These are phyloP conservation scores for Chondrus crispus DNA, from an alignment of 23 red algal genomes.

Conservation along the genomic window DNA sequence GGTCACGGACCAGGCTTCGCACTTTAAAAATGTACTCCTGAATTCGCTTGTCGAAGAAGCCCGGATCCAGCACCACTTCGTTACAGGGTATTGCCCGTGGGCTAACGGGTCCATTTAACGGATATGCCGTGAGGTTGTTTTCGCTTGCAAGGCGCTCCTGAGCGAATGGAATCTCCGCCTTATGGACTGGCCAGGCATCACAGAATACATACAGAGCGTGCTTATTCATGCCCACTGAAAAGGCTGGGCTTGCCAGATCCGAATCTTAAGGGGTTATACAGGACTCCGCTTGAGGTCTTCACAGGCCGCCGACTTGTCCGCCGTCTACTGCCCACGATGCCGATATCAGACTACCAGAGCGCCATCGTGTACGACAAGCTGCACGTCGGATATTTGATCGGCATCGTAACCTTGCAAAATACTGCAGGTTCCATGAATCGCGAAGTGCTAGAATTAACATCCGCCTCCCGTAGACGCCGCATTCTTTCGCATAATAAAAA, in stretches of 20 bases:
- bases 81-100: constrained; percentile 25
- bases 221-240: not conserved
- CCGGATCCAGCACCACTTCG: constrained; percentile 24
- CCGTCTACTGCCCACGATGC: not conserved
- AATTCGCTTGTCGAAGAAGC: not conserved
- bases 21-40: not conserved
- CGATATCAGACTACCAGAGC: no score
- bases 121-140: not conserved
- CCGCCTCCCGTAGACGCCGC: no score
- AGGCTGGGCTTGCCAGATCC: not conserved
- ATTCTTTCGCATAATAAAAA: no score
- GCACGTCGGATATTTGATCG: no score
- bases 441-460: no score
- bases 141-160: not conserved
- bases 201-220: not conserved
- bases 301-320: not conserved
- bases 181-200: not conserved
- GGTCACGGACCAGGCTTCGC: not conserved
- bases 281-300: not conserved
- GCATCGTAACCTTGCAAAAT: no score
- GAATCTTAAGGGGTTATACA: not conserved
- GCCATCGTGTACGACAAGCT: no score
- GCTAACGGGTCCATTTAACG: constrained; percentile 22
- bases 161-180: not conserved
- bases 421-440: no score